Evolutionary conservation across 129 eudicot species (phyloP), one percentile per base, ranked within the genome.

Genomic region (Flaveria linearis): DNA sequence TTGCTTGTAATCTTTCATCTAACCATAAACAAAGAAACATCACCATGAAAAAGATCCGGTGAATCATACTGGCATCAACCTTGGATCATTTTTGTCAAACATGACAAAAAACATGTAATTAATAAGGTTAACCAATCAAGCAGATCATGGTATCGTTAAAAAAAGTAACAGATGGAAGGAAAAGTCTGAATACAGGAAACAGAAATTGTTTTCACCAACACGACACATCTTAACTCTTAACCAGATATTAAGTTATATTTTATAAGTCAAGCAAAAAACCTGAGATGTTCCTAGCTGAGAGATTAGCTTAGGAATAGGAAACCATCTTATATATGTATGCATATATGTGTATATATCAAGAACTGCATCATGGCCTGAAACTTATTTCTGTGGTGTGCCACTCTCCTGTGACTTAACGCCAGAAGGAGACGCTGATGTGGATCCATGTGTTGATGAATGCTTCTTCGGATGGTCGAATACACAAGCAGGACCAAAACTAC

Each of bases 401-500:
- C 26, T 70, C 6, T 67, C 73, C 79, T 58, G 66, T 69, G 76
- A 46, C 56, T 68, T 77, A 30, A 23, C 80, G 45, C 42, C 75
- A 15, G 43, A 18, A 49, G 55, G 64, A 74, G 83, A 49, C 65
- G 47, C 74, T 41, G 81, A 66, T n/a, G 82, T 68, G 70, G 83
- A 69, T 76, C 53, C 71, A 53, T 68, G 25, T 71, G 42, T 22
- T 43, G 68, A 30, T 61, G 63, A 61, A 39, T 65, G 61, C 56
- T 55, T 66, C 55, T 41, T 69, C 0, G 91, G 85, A 77, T 88
- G 93, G 80, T 85, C 72, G 36, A 71, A 85, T 64, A 63, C 30
- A 78, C 93, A 88, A 26, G 73, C 78, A 30, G 46, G 76, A 3
- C 88, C 88, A 16, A 62, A 70, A 61, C 76, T 82, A 85, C 87